Base-by-base conservation (phyloP, 2,329 filamentous ascomycete genomes). In the Bipolaris victoriae region DNA sequence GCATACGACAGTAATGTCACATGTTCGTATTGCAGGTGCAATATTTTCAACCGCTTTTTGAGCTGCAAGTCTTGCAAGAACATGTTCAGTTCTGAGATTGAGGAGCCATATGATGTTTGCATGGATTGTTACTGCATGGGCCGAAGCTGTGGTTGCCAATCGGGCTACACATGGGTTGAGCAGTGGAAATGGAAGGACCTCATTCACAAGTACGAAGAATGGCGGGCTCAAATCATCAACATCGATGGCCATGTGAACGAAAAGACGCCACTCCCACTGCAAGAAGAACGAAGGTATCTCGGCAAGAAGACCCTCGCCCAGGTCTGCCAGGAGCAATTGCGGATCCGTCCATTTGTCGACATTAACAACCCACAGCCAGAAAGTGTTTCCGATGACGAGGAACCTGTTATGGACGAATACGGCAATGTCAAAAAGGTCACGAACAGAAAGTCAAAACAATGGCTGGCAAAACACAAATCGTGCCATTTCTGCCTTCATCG, bases 51-150 rank as follows among this genome's bases (percentile, higher is more conserved):
- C 75, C 86, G 92, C 3, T 99, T 99, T 71, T 78, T 99, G 22
- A 97, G 93, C 3, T 99, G 95, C 80, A 91, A 91, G 57, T 85
- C 88, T 51, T 99, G 95, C 74, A 85, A 91, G 44, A 83, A 88
- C 35, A 81, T 83, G 47, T 81, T 91, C 18, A 80, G 84, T 10
- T 84, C 84, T 57, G 90, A 87, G 24, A 89, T 92, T 53, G 91
- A 88, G 31, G 87, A 98, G 70, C 91, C 91, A 0, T 99, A 98
- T 73, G 95, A 99, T 74, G 84, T 99, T 20, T 99, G 95, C 71
- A 93, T 99, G 90, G 95, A 99, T 66, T 99, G 95, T 72, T 99
- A 96, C 71, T 90, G 88, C n/a, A 96, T 98, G 90, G 95, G 95
- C 20, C 87, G 95, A 49, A 97, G 93, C 44, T 99, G 95, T 73